Evolutionary conservation across 1,284 basidiomycete species (phyloP), one percentile per base, ranked within the genome.

Genomic region (Moesziomyces parantarcticus): DNA sequence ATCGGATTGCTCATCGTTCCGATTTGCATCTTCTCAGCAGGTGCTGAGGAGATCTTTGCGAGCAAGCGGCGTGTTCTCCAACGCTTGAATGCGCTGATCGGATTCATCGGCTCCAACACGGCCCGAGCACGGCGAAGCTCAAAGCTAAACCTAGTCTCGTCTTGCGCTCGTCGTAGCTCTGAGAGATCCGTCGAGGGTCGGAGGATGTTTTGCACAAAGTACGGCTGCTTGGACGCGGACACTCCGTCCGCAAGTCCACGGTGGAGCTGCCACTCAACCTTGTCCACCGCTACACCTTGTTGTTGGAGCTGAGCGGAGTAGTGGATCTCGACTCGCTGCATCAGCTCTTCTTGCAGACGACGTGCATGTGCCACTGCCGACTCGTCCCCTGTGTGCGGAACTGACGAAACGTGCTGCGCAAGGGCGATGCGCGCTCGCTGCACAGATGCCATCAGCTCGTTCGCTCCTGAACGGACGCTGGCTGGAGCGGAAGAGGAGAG

Each of bases 351-450:
- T 23, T 66, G 63, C 52, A 66, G 44, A 23, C 42, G 44, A 9
- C 40, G 43, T 0, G 62, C 55, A 2, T 47, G 41, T 0, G 23
- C 34, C 18, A 54, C 13, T 4, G 32, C 41, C 1, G 49, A 47
- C 6, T 13, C 36, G 10, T 22, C 34, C 5, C 40, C 21, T 16
- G 11, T 16, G 4, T 29, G 16, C 9, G 42, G 40, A 11, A 36
- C 29, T 2, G 16, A n/a, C 7, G 50, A 23, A 8, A 54, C 45
- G 23, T 64, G 47, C 3, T 52, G 18, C 1, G 61, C 55, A 13
- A 64, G 54, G 13, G 61, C 61, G 14, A 64, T 46, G 4, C 61
- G 56, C 8, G 55, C 61, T 21, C 34, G 50, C 21, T 64, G 55
- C 7, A 55, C 32, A 2, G 41, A 23, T 11, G 32, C 42, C 34